phyloP scores from a whole-genome alignment of 2,329 filamentous ascomycete species.

The Xylariales sp. region DNA sequence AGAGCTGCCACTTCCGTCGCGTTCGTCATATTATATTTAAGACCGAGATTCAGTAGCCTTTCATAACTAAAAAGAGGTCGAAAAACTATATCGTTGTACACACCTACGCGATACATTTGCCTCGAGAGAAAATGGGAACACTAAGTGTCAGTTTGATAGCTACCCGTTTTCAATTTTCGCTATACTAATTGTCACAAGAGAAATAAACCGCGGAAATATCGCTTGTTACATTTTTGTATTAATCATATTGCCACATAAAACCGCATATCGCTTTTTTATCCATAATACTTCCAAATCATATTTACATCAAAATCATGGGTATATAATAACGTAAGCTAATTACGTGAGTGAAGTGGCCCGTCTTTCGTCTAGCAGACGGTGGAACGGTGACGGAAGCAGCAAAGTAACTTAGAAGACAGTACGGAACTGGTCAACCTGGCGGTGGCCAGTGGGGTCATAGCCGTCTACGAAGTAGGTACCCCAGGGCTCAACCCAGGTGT shows the following conservation, averaged over 20 bases:
- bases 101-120: too few relatives aligned
- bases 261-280: conserved; percentile 3
- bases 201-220: too few relatives aligned
- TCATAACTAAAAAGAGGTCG: too few relatives aligned
- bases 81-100: too few relatives aligned
- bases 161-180: too few relatives aligned
- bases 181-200: too few relatives aligned
- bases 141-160: too few relatives aligned
- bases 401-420: conserved; percentile 26
- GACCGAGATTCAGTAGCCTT: too few relatives aligned
- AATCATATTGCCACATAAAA: background rate
- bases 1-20: background rate
- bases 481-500: conserved; percentile 36
- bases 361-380: conserved; percentile 12
- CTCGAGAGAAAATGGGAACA: too few relatives aligned
- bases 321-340: conserved; percentile 5
- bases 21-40: background rate
- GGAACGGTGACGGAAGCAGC: background rate
- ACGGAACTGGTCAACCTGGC: conserved; percentile 34
- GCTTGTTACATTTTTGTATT: too few relatives aligned
- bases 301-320: conserved; percentile 18
- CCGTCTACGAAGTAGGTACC: conserved; percentile 33
- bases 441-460: conserved; percentile 36
- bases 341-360: background rate
- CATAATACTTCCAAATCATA: background rate